Evolutionary conservation across 2,329 filamentous ascomycete genomes (phyloP).

Genomic region (Sordariomycetes sp.): DNA sequence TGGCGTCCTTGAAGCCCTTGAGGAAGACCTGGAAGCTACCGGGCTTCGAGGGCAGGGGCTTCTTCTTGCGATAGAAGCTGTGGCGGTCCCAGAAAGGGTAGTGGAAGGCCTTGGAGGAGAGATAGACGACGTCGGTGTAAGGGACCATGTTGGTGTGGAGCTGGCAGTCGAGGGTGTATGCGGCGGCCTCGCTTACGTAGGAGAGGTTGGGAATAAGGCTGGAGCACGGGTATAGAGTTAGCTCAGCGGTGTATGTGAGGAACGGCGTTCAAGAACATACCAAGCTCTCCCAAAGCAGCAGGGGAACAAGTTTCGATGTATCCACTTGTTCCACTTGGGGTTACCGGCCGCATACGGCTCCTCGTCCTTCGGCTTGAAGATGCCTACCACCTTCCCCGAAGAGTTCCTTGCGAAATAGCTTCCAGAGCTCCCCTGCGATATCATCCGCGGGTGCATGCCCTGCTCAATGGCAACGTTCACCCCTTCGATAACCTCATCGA

Average conservation of each 20-base stretch:
- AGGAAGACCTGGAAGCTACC: slow-evolving; percentile 97
- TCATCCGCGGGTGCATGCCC: slow-evolving; percentile 88
- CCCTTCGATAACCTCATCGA: slow-evolving; percentile 81
- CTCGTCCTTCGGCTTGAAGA: slow-evolving; percentile 98
- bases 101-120: slow-evolving; percentile 95
- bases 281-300: slow-evolving; percentile 95
- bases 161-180: slow-evolving; percentile 87
- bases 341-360: slow-evolving; percentile 96
- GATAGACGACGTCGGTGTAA: slow-evolving; percentile 87
- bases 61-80: slow-evolving; percentile 79
- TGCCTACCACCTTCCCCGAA: slow-evolving; percentile 88
- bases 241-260: neutral
- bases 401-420: slow-evolving; percentile 94
- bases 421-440: slow-evolving; percentile 91
- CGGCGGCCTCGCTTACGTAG: slow-evolving; percentile 94
- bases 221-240: slow-evolving; percentile 10
- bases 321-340: slow-evolving; percentile 99
- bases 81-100: slow-evolving; percentile 96
- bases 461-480: slow-evolving; percentile 84
- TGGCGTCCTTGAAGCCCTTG: slow-evolving; percentile 94
- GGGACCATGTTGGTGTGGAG: slow-evolving; percentile 87
- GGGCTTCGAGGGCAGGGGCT: slow-evolving; percentile 75
- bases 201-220: slow-evolving; percentile 92
- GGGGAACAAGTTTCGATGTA: slow-evolving; percentile 92
- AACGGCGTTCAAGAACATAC: slow-evolving; percentile 26